These are phyloP conservation scores for Fusarium sp. DNA, from an alignment of 2,329 filamentous ascomycete genomes.

Conservation along the genomic window DNA sequence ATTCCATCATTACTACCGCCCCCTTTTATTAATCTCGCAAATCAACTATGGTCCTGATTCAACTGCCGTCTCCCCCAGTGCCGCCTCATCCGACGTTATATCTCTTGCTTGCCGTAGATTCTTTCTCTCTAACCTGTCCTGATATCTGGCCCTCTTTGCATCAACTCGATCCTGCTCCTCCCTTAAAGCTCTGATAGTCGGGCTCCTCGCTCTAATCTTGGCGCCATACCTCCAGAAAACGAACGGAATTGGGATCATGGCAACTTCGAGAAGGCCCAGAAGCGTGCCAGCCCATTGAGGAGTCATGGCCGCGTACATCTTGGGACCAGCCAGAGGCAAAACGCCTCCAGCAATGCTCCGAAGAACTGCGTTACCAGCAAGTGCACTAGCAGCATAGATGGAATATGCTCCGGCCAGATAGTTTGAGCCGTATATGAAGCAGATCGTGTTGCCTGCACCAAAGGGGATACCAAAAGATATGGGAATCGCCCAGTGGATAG, in stretches of 20 bases:
- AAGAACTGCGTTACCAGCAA: slow-evolving; percentile 82
- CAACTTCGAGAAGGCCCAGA: slow-evolving; percentile 77
- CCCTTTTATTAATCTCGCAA: neutral
- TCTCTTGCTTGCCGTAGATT: slow-evolving; percentile 11
- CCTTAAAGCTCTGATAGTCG: slow-evolving; percentile 57
- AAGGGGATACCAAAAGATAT: slow-evolving; percentile 84
- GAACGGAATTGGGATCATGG: slow-evolving; percentile 81
- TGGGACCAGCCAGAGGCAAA: slow-evolving; percentile 77
- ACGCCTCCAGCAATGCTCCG: slow-evolving; percentile 80
- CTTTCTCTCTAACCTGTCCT: slow-evolving; percentile 41
- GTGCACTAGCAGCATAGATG: slow-evolving; percentile 82
- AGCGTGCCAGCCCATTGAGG: slow-evolving; percentile 84
- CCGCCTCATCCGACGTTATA: slow-evolving; percentile 11
- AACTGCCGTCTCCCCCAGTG: slow-evolving; percentile 15
- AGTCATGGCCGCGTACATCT: slow-evolving; percentile 75
- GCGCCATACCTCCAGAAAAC: slow-evolving; percentile 76
- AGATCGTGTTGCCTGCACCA: slow-evolving; percentile 77
- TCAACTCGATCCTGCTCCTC: slow-evolving; percentile 57
- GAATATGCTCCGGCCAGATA: slow-evolving; percentile 84
- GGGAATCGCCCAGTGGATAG: slow-evolving; percentile 84
- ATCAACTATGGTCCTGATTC: slow-evolving; percentile 2
- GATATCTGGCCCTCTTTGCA: slow-evolving; percentile 48
- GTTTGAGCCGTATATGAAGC: slow-evolving; percentile 85
- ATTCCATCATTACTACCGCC: neutral
- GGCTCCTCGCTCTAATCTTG: slow-evolving; percentile 63